These are phyloP conservation scores for Xylaria sp. DNA, from an alignment of 2,329 filamentous ascomycete species.

Conservation along the genomic window DNA sequence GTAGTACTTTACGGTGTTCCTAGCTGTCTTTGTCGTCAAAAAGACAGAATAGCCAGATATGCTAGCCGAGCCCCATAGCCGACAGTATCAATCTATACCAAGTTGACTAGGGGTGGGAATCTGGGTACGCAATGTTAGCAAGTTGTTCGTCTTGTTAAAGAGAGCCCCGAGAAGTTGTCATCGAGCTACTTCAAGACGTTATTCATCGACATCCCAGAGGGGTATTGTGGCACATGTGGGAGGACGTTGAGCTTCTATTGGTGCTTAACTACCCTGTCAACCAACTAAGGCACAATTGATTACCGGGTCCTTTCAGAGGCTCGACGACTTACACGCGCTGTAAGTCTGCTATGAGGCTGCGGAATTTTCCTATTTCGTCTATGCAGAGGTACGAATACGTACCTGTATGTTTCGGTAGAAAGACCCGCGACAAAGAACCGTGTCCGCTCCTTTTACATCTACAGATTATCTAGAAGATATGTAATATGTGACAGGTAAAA, in stretches of 20 bases:
- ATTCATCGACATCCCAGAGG: conserved; percentile 7
- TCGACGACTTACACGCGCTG: conserved; percentile 3
- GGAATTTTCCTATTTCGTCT: conserved; percentile 20
- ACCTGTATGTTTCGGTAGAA: not conserved
- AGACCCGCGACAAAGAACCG: not conserved
- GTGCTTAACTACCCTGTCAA: conserved; percentile 7
- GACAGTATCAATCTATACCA: not conserved
- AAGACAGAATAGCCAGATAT: conserved; percentile 9
- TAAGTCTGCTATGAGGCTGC: conserved; percentile 8
- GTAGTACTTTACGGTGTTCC: not conserved
- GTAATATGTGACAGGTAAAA: not conserved
- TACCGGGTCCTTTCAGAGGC: conserved; percentile 18
- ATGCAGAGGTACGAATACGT: conserved; percentile 4
- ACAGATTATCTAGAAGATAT: not conserved
- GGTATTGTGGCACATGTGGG: conserved; percentile 26
- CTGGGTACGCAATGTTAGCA: not conserved
- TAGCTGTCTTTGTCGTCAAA: not conserved
- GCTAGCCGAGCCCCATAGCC: not conserved
- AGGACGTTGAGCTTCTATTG: conserved; percentile 39
- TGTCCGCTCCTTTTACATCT: not conserved
- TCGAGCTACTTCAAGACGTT: conserved; percentile 20
- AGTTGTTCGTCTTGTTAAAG: conserved; percentile 4
- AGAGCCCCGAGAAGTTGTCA: conserved; percentile 23
- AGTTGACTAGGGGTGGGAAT: not conserved
- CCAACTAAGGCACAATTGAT: conserved; percentile 12